Conservation (phyloP, 495 filamentous ascomycete species). For the Pseudoneurospora amorphoporcata region DNA sequence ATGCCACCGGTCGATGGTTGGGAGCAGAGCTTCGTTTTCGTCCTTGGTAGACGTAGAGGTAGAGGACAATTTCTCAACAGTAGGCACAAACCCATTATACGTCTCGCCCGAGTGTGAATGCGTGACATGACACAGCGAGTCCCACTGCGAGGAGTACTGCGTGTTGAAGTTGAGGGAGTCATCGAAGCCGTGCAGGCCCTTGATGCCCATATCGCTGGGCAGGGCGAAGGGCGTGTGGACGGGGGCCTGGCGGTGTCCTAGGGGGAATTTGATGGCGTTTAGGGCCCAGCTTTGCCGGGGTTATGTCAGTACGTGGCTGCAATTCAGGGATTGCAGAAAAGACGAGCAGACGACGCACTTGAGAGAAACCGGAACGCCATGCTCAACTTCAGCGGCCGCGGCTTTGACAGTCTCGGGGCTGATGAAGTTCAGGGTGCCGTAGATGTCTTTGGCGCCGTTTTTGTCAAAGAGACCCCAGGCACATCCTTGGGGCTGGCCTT, state of each 20-base stretch:
- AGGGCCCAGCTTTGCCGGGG: conserved; percentile 27
- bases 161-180: conserved; percentile 63
- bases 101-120: conserved; percentile 28
- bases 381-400: conserved; percentile 40
- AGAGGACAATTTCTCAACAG: conserved; percentile 13
- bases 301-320: neutral
- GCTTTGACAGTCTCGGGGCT: conserved; percentile 43
- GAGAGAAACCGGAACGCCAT: conserved; percentile 48
- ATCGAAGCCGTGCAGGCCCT: conserved; percentile 25
- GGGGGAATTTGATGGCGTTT: conserved; percentile 36
- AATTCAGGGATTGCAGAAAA: neutral
- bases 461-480: conserved; percentile 59
- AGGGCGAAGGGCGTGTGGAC: conserved; percentile 41
- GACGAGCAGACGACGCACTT: conserved; percentile 32
- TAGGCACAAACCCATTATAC: conserved; percentile 43
- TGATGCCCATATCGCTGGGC: conserved; percentile 20
- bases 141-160: conserved; percentile 69
- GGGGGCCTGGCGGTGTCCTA: conserved; percentile 42
- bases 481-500: conserved; percentile 52
- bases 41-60: neutral
- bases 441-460: conserved; percentile 46
- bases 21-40: conserved; percentile 10
- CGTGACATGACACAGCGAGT: conserved; percentile 53
- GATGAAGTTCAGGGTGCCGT: conserved; percentile 50
- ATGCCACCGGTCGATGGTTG: conserved; percentile 35